phyloP scores from a whole-genome alignment of 257 asterid genomes.

The Mitragyna speciosa region DNA sequence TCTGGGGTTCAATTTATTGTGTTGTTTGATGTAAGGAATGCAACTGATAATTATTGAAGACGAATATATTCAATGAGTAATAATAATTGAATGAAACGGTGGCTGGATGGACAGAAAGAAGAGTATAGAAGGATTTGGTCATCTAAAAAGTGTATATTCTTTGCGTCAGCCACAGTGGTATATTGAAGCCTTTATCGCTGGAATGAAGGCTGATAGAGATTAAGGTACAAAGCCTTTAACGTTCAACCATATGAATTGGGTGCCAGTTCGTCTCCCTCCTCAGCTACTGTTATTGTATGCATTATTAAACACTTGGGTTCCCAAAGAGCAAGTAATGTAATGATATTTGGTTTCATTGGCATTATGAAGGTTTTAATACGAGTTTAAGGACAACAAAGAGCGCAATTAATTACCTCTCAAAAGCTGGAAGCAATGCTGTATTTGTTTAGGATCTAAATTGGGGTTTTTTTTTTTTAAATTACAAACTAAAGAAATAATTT shows the following conservation, averaged over 20 bases:
- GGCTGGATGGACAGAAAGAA: not conserved
- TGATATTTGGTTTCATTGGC: not conserved
- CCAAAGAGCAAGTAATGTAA: too few species aligned
- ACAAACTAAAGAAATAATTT: too few species aligned
- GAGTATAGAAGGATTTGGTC: not conserved
- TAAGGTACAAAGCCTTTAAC: not conserved
- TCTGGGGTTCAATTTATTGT: not conserved
- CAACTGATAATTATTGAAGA: not conserved
- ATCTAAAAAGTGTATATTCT: not conserved
- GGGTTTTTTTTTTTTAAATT: too few species aligned
- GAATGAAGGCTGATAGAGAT: not conserved
- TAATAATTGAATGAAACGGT: not conserved
- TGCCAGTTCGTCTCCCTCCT: not conserved
- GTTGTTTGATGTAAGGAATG: not conserved
- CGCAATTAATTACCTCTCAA: too few species aligned
- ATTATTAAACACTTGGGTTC: too few species aligned
- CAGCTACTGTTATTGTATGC: not conserved
- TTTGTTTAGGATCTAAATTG: too few species aligned
- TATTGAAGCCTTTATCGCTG: not conserved
- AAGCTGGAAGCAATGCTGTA: too few species aligned
- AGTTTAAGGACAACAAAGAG: not conserved
- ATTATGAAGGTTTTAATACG: not conserved
- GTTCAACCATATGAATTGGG: not conserved
- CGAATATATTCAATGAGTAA: not conserved
- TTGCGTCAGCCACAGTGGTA: conserved; percentile 17